Evolutionary conservation across 257 asterid species (phyloP).

Genomic region (Thymus quinquecostatus): DNA sequence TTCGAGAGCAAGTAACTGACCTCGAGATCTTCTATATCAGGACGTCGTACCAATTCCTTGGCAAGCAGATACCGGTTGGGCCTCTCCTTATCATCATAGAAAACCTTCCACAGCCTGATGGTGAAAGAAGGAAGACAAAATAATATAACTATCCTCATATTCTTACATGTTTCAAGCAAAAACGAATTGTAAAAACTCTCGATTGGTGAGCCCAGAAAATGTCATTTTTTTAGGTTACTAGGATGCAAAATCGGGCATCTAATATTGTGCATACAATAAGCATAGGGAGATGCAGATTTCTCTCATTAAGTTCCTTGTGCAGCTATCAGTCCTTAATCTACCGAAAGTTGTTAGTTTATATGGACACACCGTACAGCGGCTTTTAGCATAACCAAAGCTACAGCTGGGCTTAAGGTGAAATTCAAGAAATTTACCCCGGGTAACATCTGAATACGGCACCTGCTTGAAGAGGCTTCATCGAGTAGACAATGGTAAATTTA

Average conservation of each 20-base stretch:
- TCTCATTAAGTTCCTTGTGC: neutral
- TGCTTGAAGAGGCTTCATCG: constrained; percentile 81
- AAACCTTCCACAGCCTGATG: constrained; percentile 88
- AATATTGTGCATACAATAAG: neutral
- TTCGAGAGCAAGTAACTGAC: constrained; percentile 46
- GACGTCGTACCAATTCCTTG: constrained; percentile 76
- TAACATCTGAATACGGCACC: constrained; percentile 96
- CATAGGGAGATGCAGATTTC: neutral
- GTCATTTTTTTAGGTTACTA: neutral
- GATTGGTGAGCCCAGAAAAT: neutral
- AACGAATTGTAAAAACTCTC: neutral
- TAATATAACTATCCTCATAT: neutral
- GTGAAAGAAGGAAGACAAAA: neutral
- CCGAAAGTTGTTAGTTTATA: too few relatives aligned
- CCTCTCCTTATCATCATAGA: constrained; percentile 86
- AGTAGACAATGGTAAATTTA: constrained; percentile 77
- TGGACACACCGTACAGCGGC: neutral
- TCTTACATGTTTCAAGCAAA: neutral
- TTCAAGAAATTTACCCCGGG: constrained; percentile 63
- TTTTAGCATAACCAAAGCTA: constrained; percentile 1
- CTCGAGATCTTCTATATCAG: constrained; percentile 90
- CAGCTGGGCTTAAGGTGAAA: neutral
- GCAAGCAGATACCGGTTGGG: constrained; percentile 88
- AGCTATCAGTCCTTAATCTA: too few relatives aligned
- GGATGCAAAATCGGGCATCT: neutral